A percentile compares a stretch with the other conserved stretches of the same genome.
These are phyloP conservation scores for Populus nigra DNA, from an alignment of 345 rosid species.

Conservation along the genomic window DNA sequence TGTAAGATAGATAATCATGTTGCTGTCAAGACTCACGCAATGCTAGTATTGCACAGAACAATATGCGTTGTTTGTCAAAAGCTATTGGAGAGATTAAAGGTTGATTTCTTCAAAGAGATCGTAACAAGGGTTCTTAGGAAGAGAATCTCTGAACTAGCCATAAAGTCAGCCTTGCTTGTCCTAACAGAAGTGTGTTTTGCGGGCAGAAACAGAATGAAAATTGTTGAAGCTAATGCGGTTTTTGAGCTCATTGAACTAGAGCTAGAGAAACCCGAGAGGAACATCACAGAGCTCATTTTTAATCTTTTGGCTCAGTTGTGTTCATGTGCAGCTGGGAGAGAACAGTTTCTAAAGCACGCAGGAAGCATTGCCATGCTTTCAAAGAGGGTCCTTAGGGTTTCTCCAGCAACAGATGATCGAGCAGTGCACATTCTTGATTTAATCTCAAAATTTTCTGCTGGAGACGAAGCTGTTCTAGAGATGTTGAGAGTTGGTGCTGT, in stretches of 20 bases:
- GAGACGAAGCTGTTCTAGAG: slow-evolving; percentile 37
- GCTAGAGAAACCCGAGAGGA: slow-evolving; percentile 43
- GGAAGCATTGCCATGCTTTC: slow-evolving; percentile 51
- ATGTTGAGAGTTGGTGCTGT: slow-evolving; percentile 63
- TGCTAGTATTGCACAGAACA: slow-evolving; percentile 25
- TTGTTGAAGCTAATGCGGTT: slow-evolving; percentile 40
- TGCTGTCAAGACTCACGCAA: slow-evolving; percentile 25
- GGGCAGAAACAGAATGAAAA: slow-evolving; percentile 42
- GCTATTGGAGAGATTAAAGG: slow-evolving; percentile 26
- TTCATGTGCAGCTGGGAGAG: slow-evolving; percentile 49
- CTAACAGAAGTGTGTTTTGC: slow-evolving; percentile 32
- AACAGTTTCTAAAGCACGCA: slow-evolving; percentile 36
- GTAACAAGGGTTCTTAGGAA: slow-evolving; percentile 16
- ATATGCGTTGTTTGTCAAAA: slow-evolving; percentile 15
- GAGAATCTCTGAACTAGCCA: slow-evolving; percentile 30
- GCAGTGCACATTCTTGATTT: slow-evolving; percentile 36
- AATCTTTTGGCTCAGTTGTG: slow-evolving; percentile 44
- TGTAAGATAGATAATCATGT: slow-evolving; percentile 1
- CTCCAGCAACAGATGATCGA: slow-evolving; percentile 45
- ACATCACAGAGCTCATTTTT: slow-evolving; percentile 43
- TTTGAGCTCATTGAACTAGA: slow-evolving; percentile 51
- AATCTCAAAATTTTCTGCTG: slow-evolving; percentile 35
- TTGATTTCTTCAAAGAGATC: slow-evolving; percentile 30
- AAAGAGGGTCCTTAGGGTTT: slow-evolving; percentile 50
- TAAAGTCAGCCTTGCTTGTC: slow-evolving; percentile 36